Evolutionary conservation across 2,329 filamentous ascomycete genomes (phyloP), one percentile per base, ranked within the genome.

Genomic region (Microsporum audouinii): DNA sequence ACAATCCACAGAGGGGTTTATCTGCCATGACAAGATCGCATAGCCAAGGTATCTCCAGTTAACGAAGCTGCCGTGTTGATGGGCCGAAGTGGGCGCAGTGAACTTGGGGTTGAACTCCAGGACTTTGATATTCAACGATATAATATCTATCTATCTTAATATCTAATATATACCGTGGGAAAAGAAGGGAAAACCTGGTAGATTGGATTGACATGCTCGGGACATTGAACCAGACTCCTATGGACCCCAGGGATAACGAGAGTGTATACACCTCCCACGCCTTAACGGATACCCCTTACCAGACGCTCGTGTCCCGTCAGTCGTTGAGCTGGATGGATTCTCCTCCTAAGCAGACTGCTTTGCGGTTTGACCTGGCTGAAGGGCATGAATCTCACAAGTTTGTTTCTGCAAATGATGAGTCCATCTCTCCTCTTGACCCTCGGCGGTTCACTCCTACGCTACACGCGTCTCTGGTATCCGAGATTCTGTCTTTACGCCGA

Each of bases 391-490:
- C 71, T 66, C 69, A 70, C 61, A 66, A 67, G 60, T 65, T 74
- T 12, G 71, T 74, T 61, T 61, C 68, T 49, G 64, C 68, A n/a
- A 69, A 73, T 29, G 72, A 92, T 65, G 88, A 92, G 64, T 83
- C 78, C 51, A 84, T 91, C 38, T 84, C 83, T 1, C 85, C 90
- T 27, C 79, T 96, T 34, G 94, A 99, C 70, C 91, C 94, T 2
- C 85, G 92, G 60, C 84, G 94, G 41, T 96, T 99, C 70, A 99
- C 94, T 0, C 94, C 94, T 1, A 97, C 91, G 0, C 77, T 99
- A 8, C 94, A 97, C 72, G 94, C 94, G 6, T 96, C 89, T 57
- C 78, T 99, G 5, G 92, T 99, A 0, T 92, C 92, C 0, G 94
- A 99, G 73, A 99, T 99, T 64, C 78, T 99, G 43, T 84, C 86